Base-by-base conservation (phyloP, 2,329 filamentous ascomycete species). In the Neopestalotiopsis sp. region DNA sequence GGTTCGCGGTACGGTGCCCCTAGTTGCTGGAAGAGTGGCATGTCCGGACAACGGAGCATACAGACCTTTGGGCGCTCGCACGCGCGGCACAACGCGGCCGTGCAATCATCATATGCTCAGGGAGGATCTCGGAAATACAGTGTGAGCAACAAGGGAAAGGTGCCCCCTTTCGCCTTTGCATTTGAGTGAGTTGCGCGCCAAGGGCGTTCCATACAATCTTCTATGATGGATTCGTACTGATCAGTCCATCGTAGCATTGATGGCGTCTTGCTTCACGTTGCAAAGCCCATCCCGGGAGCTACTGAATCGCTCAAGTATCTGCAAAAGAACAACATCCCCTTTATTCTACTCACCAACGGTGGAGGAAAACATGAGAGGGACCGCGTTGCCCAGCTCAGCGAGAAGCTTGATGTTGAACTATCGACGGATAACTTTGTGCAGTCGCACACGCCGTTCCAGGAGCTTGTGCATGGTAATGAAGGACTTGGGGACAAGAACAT, bases 301-400 rank as follows among this genome's bases (percentile, higher is more conserved):
- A 84, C 89, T 20, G 86, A 93, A 75, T 88, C 94, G 14, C 87
- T 99, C 24, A 83, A 85, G 38, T 91, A 90, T 75, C 90, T 98
- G 24, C 90, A 94, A 74, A 82, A 86, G 61, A 87, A 94, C 76
- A 85, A 88, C 61, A 94, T 98, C 60, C 95, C 95, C 13, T 98
- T 97, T 82, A 95, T 99, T 75, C 89, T 99, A 42, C 86, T 99
- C 71, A 99, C 96, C 69, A 99, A 99, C 81, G 96, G 96, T 74
- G 96, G 96, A 57, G 96, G 96, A 69, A 94, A 92, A 77, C 89
- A 90, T 71, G 95, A 98, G 81, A 84, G 84, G 2, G 90, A 92
- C 69, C 89, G 94, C 20, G 91, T 94, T 38, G 83, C 84, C 7
- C 91, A 95, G 70, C 85, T 97, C 66, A 90, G 88, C 73, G 79